Base-by-base conservation (phyloP, 495 filamentous ascomycete genomes). In the Penicillium desertorum region DNA sequence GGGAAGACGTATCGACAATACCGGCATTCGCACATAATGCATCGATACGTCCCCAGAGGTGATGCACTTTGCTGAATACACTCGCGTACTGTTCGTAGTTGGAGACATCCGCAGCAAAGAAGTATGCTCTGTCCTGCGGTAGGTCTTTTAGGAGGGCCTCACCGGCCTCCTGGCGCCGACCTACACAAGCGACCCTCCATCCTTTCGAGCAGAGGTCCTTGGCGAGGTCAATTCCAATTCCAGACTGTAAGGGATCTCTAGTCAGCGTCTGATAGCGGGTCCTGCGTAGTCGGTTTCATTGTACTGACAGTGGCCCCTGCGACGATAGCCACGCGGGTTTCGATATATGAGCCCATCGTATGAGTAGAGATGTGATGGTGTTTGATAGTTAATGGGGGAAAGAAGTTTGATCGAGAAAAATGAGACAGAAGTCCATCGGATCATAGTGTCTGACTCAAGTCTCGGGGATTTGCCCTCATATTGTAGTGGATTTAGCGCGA, bases 1-100 rank as follows among this genome's bases (percentile, higher is more conserved):
- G 46, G 8, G 68, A 71, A 1, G 63, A 62, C 4, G 45, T 50
- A 41, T 71, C 68, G 43, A 67, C 63, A 4, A 69, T 59, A 17
- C 62, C 68, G 5, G 68, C 66, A 36, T 71, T 69, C 29, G 60
- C 63, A 20, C 63, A 67, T 2, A 71, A 34, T 6, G 62, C 64
- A 58, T 71, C 68, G 48, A 71, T 65, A 7, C 62, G 62, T 0
- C 66, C 66, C 62, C 62, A 71, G 20, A 58, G 34, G 12, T 62
- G 25, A 19, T 45, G 51, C 0, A 69, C 64, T 37, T 62, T 27
- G 1, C 45, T 34, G 45, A 69, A 67, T 7, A 65, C 59, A 7
- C 42, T 23, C 5, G 60, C 66, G n/a, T 63, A 52, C 9, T 64
- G 48, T 29, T 67, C 49, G 41, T 71, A 71, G 37, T 61, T 56